Conservation (phyloP, 345 rosid genomes). For the Citrus medica region DNA sequence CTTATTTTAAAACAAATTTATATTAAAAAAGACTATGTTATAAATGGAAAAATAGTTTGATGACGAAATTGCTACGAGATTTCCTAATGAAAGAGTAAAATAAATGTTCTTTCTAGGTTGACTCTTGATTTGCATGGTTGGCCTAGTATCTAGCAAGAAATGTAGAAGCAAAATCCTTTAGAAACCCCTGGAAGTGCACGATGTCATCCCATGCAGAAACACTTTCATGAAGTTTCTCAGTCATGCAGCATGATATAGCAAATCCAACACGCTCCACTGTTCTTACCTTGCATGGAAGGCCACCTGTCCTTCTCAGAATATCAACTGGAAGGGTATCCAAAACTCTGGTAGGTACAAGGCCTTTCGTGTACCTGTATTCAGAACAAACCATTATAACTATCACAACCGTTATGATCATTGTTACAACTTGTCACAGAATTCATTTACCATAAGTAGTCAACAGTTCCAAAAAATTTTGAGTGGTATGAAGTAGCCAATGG, state of each 20-base stretch:
- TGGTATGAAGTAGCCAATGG: constrained; percentile 86
- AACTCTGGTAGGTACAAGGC: constrained; percentile 56
- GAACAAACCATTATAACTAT: not conserved
- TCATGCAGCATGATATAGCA: not conserved
- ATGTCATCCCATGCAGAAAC: not conserved
- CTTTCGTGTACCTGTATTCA: constrained; percentile 58
- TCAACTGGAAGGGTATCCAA: constrained; percentile 71
- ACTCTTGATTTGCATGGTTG: not conserved
- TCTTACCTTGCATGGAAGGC: constrained; percentile 76
- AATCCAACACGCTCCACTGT: not conserved
- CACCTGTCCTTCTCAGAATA: constrained; percentile 50
- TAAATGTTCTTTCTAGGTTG: not conserved
- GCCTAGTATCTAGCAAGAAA: not conserved
- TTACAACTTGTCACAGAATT: not conserved
- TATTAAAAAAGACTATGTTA: not conserved
- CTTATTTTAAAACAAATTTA: not conserved
- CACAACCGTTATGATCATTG: not conserved
- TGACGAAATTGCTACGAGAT: not conserved
- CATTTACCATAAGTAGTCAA: constrained; percentile 81
- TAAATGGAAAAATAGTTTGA: not conserved
- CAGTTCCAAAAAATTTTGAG: constrained; percentile 80
- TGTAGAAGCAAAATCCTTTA: not conserved
- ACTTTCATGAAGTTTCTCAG: not conserved
- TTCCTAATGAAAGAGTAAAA: not conserved
- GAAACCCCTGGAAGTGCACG: not conserved